Conservation (phyloP, 2,329 filamentous ascomycete species). For the Fusarium dimerum region DNA sequence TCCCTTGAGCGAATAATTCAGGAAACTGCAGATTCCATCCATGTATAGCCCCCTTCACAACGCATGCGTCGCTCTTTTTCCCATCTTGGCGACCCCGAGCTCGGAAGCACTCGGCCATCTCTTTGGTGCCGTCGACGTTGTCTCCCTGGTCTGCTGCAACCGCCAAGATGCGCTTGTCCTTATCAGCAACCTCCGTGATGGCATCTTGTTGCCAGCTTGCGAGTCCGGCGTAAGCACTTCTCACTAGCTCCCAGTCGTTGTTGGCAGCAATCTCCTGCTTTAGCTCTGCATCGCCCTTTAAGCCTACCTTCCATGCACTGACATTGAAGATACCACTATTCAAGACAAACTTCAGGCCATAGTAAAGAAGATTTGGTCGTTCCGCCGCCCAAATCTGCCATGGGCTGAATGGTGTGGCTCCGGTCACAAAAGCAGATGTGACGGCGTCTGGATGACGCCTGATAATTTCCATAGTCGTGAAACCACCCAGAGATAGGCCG, state of each 20-base stretch:
- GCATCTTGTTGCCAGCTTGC: conserved; percentile 27
- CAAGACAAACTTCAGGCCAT: conserved; percentile 27
- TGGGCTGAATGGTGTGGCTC: conserved; percentile 33
- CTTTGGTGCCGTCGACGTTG: conserved; percentile 32
- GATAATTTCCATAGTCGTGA: conserved; percentile 34
- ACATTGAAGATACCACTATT: conserved; percentile 28
- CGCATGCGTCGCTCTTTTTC: not conserved
- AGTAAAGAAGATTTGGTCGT: conserved; percentile 30
- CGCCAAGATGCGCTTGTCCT: conserved; percentile 21
- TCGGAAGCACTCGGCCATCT: conserved; percentile 24
- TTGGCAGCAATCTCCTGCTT: conserved; percentile 38
- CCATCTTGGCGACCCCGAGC: no score
- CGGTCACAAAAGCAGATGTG: conserved; percentile 36
- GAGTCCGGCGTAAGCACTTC: conserved; percentile 26
- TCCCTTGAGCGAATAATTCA: conserved; percentile 37
- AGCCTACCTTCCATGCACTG: conserved; percentile 28
- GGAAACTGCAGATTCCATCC: conserved; percentile 44
- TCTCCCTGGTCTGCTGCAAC: conserved; percentile 37
- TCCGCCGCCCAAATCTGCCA: conserved; percentile 25
- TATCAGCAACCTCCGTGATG: conserved; percentile 24
- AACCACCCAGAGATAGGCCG: conserved; percentile 44
- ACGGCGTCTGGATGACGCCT: conserved; percentile 37
- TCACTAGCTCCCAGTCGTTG: conserved; percentile 26
- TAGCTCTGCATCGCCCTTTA: conserved; percentile 31
- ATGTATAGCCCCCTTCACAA: conserved; percentile 40